Base-by-base conservation (phyloP, 371 early-diverging fungal species). In the Mucor sp. region DNA sequence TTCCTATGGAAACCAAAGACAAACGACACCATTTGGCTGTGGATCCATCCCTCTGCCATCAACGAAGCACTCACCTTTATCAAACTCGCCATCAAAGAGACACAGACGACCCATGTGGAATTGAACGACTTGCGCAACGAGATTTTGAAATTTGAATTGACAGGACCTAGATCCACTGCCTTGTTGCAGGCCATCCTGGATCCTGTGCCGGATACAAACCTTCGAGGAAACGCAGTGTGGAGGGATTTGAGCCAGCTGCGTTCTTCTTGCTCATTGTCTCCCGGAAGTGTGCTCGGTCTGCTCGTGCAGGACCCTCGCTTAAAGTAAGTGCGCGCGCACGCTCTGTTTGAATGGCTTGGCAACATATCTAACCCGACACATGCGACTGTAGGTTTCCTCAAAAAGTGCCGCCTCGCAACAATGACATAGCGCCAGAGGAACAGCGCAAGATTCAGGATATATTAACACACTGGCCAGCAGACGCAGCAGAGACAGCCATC, bases 151-250 rank as follows among this genome's bases (percentile, higher is more conserved):
- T 93, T 93, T 74, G 91, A 93, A 58, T 79, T 94, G 37, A 87
- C 89, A 1, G 95, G 95, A n/a, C 93, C 94, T 15, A 80, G 92
- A 9, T 81, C 91, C 8, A 89, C 90, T 6, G 90, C 93, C 17
- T 69, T 92, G 6, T 72, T 94, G 55, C 85, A 85, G 44, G 80
- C 89, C 2, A 78, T 86, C 28, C 63, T 92, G 17, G 74, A 83
- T 21, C 76, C 81, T 15, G 62, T 72, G 1, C 58, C 55, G 1
- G 74, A 70, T 59, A 28, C 33, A 6, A 15, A 14, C 1, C n/a
- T 25, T 8, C 57, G 55, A 12, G 63, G 63, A 6, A 60, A 59
- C 21, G 59, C 78, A 67, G 39, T 79, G 0, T 91, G 92, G 92
- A 66, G 74, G 14, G 63, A 72, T 3, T 61, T 93, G 17, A 59